Evolutionary conservation across 2,329 filamentous ascomycete species (phyloP).

Genomic region (Alternaria postmessia): DNA sequence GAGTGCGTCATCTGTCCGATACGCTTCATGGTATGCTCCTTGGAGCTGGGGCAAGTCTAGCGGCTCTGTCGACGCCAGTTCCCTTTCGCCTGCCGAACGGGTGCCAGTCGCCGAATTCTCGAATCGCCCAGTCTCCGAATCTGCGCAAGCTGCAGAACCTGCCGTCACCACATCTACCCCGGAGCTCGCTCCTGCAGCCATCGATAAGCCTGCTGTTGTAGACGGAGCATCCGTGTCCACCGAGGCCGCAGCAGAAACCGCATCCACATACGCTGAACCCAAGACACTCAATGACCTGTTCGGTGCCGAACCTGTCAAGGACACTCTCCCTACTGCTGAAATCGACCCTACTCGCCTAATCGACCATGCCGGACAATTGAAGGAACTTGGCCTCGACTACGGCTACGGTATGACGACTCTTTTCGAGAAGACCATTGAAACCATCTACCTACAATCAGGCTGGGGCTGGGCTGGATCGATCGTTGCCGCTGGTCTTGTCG

Average conservation of each 20-base stretch:
- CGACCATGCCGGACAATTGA: constrained; percentile 82
- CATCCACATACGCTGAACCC: constrained; percentile 14
- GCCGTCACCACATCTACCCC: constrained; percentile 42
- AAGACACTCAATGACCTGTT: constrained; percentile 37
- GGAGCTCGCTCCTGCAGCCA: constrained; percentile 47
- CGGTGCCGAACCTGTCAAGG: constrained; percentile 18
- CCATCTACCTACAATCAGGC: constrained; percentile 77
- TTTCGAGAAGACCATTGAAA: constrained; percentile 81
- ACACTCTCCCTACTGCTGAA: constrained; percentile 23
- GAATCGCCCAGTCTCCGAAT: constrained; percentile 18
- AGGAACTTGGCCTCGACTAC: constrained; percentile 83
- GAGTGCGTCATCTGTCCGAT: constrained; percentile 35
- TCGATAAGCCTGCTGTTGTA: constrained; percentile 42
- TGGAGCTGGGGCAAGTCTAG: constrained; percentile 47
- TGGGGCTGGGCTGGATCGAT: constrained; percentile 86
- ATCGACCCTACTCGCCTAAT: constrained; percentile 65
- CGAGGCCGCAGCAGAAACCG: constrained; percentile 14
- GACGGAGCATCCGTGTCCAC: constrained; percentile 30
- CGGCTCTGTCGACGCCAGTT: constrained; percentile 27
- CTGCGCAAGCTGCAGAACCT: constrained; percentile 25
- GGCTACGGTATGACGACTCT: constrained; percentile 79
- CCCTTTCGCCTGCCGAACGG: constrained; percentile 19
- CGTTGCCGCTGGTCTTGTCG: constrained; percentile 67
- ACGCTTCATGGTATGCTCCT: constrained; percentile 48
- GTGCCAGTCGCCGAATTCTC: constrained; percentile 34